A percentile compares a stretch with the other conserved stretches of the same genome.
Evolutionary conservation across 202 grass and related monocot species (phyloP).

Genomic region (Schoenoplectus tabernaemontani): DNA sequence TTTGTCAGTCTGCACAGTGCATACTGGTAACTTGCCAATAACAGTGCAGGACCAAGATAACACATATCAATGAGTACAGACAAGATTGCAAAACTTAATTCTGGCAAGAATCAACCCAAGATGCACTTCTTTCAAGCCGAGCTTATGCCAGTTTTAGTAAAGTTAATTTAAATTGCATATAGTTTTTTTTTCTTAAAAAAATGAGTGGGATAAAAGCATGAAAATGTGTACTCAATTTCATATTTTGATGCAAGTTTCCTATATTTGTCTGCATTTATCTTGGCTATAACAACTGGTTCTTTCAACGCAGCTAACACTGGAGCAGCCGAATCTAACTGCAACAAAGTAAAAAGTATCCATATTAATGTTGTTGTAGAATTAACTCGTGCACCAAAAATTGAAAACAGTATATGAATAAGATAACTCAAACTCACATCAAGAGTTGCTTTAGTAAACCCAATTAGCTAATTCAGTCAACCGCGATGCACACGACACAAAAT

Average conservation of each 20-base stretch:
- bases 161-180: not conserved
- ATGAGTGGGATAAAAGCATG: constrained; percentile 20
- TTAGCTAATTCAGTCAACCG: not conserved
- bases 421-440: not conserved
- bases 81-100: not conserved
- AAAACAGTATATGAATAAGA: not conserved
- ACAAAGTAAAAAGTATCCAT: not conserved
- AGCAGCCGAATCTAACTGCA: constrained; percentile 86
- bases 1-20: not conserved
- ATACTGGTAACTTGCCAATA: not conserved
- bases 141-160: not conserved
- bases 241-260: constrained; percentile 72
- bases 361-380: not conserved
- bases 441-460: not conserved
- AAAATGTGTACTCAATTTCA: constrained; percentile 60
- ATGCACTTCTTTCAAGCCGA: not conserved
- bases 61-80: not conserved
- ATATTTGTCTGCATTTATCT: constrained; percentile 85
- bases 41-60: not conserved
- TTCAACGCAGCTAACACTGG: constrained; percentile 39
- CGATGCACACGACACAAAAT: not conserved
- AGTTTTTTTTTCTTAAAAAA: not conserved
- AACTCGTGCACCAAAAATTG: not conserved
- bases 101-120: not conserved
- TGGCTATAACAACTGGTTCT: constrained; percentile 55